Percentiles rank a stretch among this genome's conserved stretches.
These are phyloP conservation scores for Colletotrichum costaricense DNA, from an alignment of 2,329 filamentous ascomycete genomes.

Conservation along the genomic window DNA sequence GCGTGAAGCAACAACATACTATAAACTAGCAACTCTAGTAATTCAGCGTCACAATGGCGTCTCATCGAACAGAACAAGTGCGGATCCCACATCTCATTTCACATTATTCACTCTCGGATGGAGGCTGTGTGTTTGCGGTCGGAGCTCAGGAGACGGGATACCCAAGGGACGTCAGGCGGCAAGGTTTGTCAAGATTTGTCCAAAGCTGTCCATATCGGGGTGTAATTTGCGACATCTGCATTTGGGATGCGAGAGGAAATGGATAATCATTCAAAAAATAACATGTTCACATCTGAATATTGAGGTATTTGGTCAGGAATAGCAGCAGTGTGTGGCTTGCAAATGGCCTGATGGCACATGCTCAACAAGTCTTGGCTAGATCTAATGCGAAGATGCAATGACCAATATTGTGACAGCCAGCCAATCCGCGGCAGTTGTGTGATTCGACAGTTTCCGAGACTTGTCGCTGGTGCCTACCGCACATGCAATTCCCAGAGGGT, in stretches of 20 bases:
- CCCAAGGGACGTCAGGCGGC: slow-evolving; percentile 30
- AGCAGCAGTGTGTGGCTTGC: slow-evolving; percentile 21
- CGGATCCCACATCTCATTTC: slow-evolving; percentile 2
- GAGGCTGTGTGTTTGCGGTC: slow-evolving; percentile 27
- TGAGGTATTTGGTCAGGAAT: neutral
- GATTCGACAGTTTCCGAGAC: neutral
- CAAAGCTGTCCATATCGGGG: slow-evolving; percentile 11
- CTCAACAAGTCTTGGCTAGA: slow-evolving; percentile 2
- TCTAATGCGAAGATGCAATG: slow-evolving; percentile 3
- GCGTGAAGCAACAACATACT: neutral
- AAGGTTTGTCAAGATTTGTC: slow-evolving; percentile 22
- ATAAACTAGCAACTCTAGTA: slow-evolving; percentile 6
- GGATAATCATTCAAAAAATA: slow-evolving; percentile 7
- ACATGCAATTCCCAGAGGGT: neutral
- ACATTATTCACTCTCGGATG: slow-evolving; percentile 13
- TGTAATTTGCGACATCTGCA: slow-evolving; percentile 16
- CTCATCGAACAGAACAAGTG: neutral
- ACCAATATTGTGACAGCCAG: neutral
- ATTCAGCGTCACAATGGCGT: slow-evolving; percentile 4
- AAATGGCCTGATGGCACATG: slow-evolving; percentile 26
- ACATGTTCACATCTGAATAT: slow-evolving; percentile 23
- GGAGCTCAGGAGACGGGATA: slow-evolving; percentile 29
- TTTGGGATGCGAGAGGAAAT: slow-evolving; percentile 28
- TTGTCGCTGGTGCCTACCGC: neutral
- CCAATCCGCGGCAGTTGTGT: neutral